Conservation (phyloP, 768 basidiomycete species). For the Boletus fagicola region DNA sequence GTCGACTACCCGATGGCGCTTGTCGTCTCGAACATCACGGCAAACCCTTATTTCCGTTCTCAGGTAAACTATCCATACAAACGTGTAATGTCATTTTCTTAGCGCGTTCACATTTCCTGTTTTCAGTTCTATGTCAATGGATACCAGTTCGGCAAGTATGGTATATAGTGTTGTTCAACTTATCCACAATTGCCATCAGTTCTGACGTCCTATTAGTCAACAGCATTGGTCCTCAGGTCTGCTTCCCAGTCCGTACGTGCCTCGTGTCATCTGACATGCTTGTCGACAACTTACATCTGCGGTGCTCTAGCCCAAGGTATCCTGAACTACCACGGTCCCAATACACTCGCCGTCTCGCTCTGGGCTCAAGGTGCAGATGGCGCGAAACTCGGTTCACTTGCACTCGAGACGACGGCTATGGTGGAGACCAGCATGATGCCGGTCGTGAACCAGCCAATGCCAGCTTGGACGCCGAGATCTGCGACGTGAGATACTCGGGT, state of each 20-base stretch:
- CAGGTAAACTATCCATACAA: slow-evolving; percentile 19
- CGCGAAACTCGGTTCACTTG: slow-evolving; percentile 41
- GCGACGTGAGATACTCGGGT: background rate
- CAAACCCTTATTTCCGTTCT: slow-evolving; percentile 42
- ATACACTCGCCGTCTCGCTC: slow-evolving; percentile 48
- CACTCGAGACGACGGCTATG: slow-evolving; percentile 36
- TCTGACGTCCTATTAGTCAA: slow-evolving; percentile 17
- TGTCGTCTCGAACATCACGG: slow-evolving; percentile 44
- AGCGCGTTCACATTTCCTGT: background rate
- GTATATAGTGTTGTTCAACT: slow-evolving; percentile 7
- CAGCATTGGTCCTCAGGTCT: slow-evolving; percentile 24
- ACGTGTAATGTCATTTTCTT: background rate
- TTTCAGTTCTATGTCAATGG: slow-evolving; percentile 28
- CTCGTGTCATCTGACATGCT: background rate
- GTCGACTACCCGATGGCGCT: slow-evolving; percentile 50
- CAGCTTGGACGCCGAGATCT: slow-evolving; percentile 20
- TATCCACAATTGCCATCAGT: background rate
- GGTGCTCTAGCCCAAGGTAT: slow-evolving; percentile 44
- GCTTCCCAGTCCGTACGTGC: slow-evolving; percentile 28
- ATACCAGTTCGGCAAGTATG: slow-evolving; percentile 29
- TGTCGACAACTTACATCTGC: slow-evolving; percentile 7
- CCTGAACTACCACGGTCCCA: slow-evolving; percentile 45
- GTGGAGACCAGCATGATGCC: slow-evolving; percentile 24
- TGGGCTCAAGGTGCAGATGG: slow-evolving; percentile 44
- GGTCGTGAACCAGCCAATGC: slow-evolving; percentile 31